A percentile compares a stretch with the other conserved stretches of the same genome.
These are phyloP conservation scores for Apophysomyces sp. DNA, from an alignment of 371 early-diverging fungal genomes.

Conservation along the genomic window DNA sequence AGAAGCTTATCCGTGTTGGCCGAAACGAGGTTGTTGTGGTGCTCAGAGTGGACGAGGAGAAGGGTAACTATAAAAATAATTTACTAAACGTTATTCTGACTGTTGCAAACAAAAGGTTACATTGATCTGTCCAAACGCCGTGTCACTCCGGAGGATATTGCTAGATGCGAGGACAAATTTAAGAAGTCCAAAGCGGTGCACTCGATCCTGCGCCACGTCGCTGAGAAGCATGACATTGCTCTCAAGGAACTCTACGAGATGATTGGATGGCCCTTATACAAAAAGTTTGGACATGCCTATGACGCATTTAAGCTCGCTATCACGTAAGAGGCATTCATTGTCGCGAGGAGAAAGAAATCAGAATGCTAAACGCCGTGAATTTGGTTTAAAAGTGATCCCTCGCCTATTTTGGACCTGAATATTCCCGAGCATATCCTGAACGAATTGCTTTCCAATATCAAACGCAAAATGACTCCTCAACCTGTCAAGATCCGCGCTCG, in stretches of 20 bases:
- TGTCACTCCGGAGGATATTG: constrained; percentile 96
- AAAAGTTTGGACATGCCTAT: constrained; percentile 97
- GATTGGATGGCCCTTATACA: constrained; percentile 98
- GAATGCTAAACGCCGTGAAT: not conserved
- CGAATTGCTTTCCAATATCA: constrained; percentile 86
- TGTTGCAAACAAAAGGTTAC: constrained; percentile 67
- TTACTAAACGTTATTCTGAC: not conserved
- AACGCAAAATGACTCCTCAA: constrained; percentile 92
- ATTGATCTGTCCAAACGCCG: constrained; percentile 99
- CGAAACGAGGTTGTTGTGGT: constrained; percentile 97
- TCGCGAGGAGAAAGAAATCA: not conserved
- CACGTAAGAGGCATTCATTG: constrained; percentile 54
- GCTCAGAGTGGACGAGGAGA: constrained; percentile 98
- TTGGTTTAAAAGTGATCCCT: constrained; percentile 71
- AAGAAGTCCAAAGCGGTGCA: constrained; percentile 96
- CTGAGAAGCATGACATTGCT: constrained; percentile 82
- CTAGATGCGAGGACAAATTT: constrained; percentile 94
- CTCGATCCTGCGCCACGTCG: constrained; percentile 87
- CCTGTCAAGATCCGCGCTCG: constrained; percentile 95
- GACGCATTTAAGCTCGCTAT: constrained; percentile 96
- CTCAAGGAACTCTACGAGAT: constrained; percentile 88
- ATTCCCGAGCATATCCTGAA: constrained; percentile 63
- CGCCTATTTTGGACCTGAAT: constrained; percentile 81
- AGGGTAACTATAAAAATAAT: constrained; percentile 60
- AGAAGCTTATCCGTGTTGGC: constrained; percentile 97